A percentile compares a stretch with the other conserved stretches of the same genome.
Conservation (phyloP, 2,329 filamentous ascomycete genomes). For the Aureobasidium uvarum region DNA sequence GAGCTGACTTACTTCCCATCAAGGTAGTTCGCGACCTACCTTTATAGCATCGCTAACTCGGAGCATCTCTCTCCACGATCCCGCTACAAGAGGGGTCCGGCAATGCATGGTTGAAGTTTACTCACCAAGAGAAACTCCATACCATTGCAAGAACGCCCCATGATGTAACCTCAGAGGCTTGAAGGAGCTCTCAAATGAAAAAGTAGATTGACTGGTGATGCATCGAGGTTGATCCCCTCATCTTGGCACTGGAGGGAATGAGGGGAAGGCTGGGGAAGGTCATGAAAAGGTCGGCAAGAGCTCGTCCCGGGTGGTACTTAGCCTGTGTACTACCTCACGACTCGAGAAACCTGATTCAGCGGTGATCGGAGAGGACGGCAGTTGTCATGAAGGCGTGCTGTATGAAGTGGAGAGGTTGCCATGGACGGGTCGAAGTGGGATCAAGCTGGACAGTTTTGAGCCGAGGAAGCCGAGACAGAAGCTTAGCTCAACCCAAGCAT, state of each 20-base stretch:
- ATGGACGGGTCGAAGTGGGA: background rate
- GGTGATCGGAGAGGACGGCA: background rate
- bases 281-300: background rate
- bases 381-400: background rate
- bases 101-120: background rate
- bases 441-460: background rate
- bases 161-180: background rate
- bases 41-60: constrained; percentile 18
- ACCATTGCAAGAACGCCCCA: constrained; percentile 7
- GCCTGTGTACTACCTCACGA: background rate
- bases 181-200: background rate
- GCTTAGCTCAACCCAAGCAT: background rate
- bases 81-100: constrained; percentile 12
- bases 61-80: constrained; percentile 1
- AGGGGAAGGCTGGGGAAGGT: constrained; percentile 10
- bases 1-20: background rate
- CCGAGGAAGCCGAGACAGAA: background rate
- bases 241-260: background rate
- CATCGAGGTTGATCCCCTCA: background rate
- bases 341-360: constrained; percentile 1
- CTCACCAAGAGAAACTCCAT: background rate
- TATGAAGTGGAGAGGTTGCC: background rate
- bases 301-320: background rate
- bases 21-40: background rate
- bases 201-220: background rate